Base-by-base conservation (phyloP, 192 early-diverging fungal species). In the Rhizoclosmatium sp. region DNA sequence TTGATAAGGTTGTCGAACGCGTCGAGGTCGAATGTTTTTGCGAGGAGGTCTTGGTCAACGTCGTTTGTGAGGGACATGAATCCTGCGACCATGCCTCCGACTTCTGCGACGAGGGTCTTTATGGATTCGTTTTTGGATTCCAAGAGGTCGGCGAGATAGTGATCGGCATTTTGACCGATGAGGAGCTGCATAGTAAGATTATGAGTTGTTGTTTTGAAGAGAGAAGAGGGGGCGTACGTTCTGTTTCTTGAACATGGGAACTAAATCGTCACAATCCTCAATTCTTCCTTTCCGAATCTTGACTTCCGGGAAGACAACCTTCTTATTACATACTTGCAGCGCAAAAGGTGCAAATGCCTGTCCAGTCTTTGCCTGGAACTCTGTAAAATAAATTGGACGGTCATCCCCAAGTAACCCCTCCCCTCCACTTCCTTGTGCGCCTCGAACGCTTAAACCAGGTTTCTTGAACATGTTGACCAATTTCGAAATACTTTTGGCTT, bases 221-320 rank as follows among this genome's bases (percentile, higher is more conserved):
- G 19, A n/a, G 54, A 51, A 1, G 7, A 7, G 46, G 16, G 2
- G 23, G 51, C 80, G 40, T 68, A 87, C 84, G 45, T 85, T 84
- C 60, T 89, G 85, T 45, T 80, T 65, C 62, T 74, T 75, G 58
- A 89, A 85, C 82, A 90, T 85, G 4, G 89, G 89, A 3, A 84
- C 80, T 19, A 90, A 67, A 78, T 90, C 89, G 78, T 90, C 89
- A 66, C 85, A 87, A 76, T 90, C 89, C 70, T 89, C 89, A 3
- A 90, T 85, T 44, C 82, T 68, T 9, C 86, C 87, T 45, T 70
- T 82, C 59, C 89, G 31, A 10, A 90, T 80, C 47, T 80, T 81
- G 23, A 89, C 59, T 9, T 70, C 42, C 1, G 86, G 88, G 10
- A 82, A 44, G 21, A 90, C 76, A 31, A 85, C 84, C 59, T 81